A percentile compares a stretch with the other conserved stretches of the same genome.
Evolutionary conservation across 805 yeast genomes (phyloP).

Genomic region (Spencermartinsiella europaea): DNA sequence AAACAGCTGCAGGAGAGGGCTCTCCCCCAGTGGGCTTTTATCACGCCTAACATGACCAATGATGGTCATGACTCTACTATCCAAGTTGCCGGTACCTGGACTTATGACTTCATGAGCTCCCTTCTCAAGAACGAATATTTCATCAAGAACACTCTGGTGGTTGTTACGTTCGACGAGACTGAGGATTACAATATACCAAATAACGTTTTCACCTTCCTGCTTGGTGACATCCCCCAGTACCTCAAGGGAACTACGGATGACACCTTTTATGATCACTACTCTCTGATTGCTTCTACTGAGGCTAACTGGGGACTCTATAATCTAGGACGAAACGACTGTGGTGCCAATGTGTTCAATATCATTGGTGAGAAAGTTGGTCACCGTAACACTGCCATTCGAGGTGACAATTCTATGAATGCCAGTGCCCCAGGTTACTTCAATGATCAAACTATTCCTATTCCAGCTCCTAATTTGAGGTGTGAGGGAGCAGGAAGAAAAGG

Average conservation of each 20-base stretch:
- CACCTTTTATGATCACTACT: conserved; percentile 50
- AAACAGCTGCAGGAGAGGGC: conserved; percentile 36
- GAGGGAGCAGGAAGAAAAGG: conserved; percentile 12
- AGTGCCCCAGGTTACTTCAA: conserved; percentile 11
- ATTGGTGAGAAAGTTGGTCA: conserved; percentile 35
- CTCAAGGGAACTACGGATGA: conserved; percentile 41
- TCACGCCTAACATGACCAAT: conserved; percentile 51
- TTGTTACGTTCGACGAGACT: conserved; percentile 48
- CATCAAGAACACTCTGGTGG: conserved; percentile 41
- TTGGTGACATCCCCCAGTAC: conserved; percentile 41
- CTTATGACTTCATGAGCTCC: conserved; percentile 41
- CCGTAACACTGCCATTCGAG: conserved; percentile 13
- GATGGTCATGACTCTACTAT: conserved; percentile 50
- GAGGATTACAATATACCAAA: conserved; percentile 41
- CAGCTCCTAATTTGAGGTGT: conserved; percentile 11
- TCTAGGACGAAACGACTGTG: conserved; percentile 48
- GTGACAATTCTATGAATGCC: conserved; percentile 10
- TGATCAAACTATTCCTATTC: conserved; percentile 7
- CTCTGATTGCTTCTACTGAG: conserved; percentile 44
- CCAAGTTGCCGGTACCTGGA: conserved; percentile 43
- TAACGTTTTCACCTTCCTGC: conserved; percentile 41
- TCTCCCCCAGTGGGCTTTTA: conserved; percentile 49
- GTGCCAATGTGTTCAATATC: conserved; percentile 43
- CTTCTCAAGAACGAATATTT: conserved; percentile 42
- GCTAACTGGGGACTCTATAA: conserved; percentile 47